A percentile compares a stretch with the other conserved stretches of the same genome.
Evolutionary conservation across 495 filamentous ascomycete species (phyloP).

Genomic region (Neurospora africana): DNA sequence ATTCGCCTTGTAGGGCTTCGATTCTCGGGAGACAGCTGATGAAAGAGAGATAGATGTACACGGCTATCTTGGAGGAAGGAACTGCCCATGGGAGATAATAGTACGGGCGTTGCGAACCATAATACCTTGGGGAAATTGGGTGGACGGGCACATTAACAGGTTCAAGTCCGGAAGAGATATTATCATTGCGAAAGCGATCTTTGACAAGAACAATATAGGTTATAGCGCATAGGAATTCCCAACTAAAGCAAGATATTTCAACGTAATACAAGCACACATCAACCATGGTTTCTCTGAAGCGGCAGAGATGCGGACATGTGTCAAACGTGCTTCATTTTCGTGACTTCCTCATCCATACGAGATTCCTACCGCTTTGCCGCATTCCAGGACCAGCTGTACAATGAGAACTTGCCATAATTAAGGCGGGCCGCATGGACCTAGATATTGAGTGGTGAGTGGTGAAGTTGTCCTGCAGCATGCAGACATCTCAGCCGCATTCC

Average conservation of each 20-base stretch:
- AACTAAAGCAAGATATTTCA: neutral
- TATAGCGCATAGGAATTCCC: neutral
- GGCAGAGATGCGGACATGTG: no score
- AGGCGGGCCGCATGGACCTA: neutral
- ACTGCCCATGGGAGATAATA: neutral
- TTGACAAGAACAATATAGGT: neutral
- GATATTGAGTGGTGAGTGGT: neutral
- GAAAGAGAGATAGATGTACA: neutral
- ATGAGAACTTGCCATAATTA: neutral
- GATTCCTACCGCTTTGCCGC: neutral
- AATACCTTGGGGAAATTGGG: neutral
- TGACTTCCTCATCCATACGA: neutral
- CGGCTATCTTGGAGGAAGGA: neutral
- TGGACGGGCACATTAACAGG: neutral
- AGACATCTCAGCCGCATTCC: neutral
- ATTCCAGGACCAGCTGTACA: neutral
- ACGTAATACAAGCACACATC: neutral
- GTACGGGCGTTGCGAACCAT: neutral
- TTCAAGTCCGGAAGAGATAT: neutral
- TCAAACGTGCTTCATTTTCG: neutral
- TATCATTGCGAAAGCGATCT: neutral
- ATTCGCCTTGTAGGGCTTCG: neutral
- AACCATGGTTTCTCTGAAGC: no score
- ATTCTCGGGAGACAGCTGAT: neutral
- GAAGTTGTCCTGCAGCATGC: neutral